Percentiles rank a stretch among this genome's conserved stretches.
phyloP scores from a whole-genome alignment of 2,329 filamentous ascomycete genomes.

The Zarea fungicola region DNA sequence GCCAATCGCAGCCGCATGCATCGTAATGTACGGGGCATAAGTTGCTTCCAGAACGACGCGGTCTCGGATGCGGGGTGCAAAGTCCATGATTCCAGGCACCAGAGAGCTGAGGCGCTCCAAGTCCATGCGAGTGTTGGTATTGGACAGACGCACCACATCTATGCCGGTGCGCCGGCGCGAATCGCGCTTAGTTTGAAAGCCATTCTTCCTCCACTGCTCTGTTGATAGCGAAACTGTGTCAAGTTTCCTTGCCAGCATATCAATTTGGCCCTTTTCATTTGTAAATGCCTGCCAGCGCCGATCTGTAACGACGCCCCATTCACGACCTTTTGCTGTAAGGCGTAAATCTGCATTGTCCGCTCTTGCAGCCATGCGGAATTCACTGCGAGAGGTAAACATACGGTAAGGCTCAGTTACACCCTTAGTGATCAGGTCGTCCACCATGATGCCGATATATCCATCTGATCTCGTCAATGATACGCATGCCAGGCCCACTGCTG shows the following conservation, averaged over 20 bases:
- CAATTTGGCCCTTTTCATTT: constrained; percentile 61
- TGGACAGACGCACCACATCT: constrained; percentile 69
- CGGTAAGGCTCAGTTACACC: constrained; percentile 95
- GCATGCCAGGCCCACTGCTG: constrained; percentile 58
- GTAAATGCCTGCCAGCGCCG: constrained; percentile 67
- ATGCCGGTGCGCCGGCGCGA: constrained; percentile 64
- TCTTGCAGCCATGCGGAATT: constrained; percentile 88
- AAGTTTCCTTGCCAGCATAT: constrained; percentile 59
- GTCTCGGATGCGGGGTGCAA: constrained; percentile 52
- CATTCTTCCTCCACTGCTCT: constrained; percentile 61
- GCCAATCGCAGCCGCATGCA: constrained; percentile 62
- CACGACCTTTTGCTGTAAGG: constrained; percentile 71
- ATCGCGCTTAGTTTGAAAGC: constrained; percentile 65
- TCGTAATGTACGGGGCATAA: constrained; percentile 80
- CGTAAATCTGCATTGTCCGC: constrained; percentile 91
- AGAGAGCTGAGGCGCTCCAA: constrained; percentile 52
- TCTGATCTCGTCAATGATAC: constrained; percentile 74
- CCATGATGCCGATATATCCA: constrained; percentile 97
- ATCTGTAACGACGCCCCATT: constrained; percentile 74
- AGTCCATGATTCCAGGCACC: constrained; percentile 53
- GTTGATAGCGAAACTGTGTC: constrained; percentile 52
- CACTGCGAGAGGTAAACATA: constrained; percentile 95
- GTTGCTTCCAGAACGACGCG: constrained; percentile 76
- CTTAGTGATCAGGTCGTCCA: constrained; percentile 95
- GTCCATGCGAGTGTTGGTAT: constrained; percentile 37